Evolutionary conservation across 2,329 filamentous ascomycete genomes (phyloP), one percentile per base, ranked within the genome.

Genomic region (Penicillium expansum): DNA sequence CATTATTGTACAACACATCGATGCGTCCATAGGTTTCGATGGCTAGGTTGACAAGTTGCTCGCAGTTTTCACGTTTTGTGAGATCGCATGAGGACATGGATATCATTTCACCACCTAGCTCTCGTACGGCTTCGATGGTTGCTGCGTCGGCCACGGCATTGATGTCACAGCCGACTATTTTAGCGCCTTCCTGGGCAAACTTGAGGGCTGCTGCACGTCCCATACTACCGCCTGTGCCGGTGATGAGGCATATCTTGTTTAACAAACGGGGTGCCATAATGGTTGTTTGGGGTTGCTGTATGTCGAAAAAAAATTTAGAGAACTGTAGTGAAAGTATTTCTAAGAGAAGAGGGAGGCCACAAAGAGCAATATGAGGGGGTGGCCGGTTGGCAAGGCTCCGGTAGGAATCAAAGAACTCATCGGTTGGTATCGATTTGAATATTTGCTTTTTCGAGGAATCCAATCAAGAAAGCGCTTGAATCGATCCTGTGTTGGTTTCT

Each of bases 161-260:
- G 11, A 52, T 37, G n/a, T 48, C 50, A 29, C 50, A 52, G 13
- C 50, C 41, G 3, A 52, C 32, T 2, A 52, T 47, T 13, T 37
- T 47, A 6, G 41, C 50, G 10, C 50, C 50, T 52, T 52, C 50
- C 2, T 47, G 30, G 22, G 50, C 41, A 27, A 52, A 52, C 5
- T 52, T 52, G 22, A 52, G 42, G 22, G 50, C 50, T 52, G 50
- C 50, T 48, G 41, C 50, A n/a, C 50, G 41, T n/a, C 50, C 50
- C 50, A 52, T 52, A 1, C 41, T n/a, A 4, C 41, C 50, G 3
- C 50, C 50, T 16, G 41, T 52, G 10, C 50, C 50, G 8, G 50
- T 52, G n/a, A 52, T 52, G 10, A 52, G 41, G 9, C 50, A 52
- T 30, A 52, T 20, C 35, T 52, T 52, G 41, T 48, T 52, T 9